Evolutionary conservation across 2,329 filamentous ascomycete species (phyloP), one percentile per base, ranked within the genome.

Genomic region (Paramyrothecium sp.): DNA sequence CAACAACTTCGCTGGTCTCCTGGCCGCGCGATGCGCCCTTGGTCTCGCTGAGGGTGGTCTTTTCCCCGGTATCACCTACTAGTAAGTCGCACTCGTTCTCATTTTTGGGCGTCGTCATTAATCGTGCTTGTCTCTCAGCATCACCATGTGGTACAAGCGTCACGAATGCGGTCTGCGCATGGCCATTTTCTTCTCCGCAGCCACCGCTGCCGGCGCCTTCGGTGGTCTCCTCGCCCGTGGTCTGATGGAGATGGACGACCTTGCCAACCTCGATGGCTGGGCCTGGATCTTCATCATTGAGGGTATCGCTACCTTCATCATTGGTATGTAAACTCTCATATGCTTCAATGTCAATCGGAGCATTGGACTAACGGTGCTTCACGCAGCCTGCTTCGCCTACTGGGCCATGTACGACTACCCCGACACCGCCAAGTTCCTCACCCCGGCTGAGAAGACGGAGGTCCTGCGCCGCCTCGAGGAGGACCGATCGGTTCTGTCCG

Each of bases 251-350:
- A 85, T 88, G 80, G 65, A 77, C 1, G 81, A 81, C 2, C 63
- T 75, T 7, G 72, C 83, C 3, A 70, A 72, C 23, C 80, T 84
- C 13, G 69, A 73, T 53, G 89, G 88, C 1, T 94, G 90, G 90
- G 79, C 84, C 2, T 92, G 89, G 90, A 92, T 94, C 54, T 94
- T 94, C 69, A 89, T 92, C 58, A 75, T 91, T 3, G 87, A 90
- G 69, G 82, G 83, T 30, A 58, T 82, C 20, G 64, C 77, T 21
- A 83, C 80, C 7, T 68, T 83, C 4, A 2, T 78, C 33, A 73
- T 82, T 47, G 69, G 69, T 67, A 63, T 33, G 63, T 62, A 52
- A 2, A n/a, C 13, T 44, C 38, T 16, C 38, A 12, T 4, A 22
- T 44, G 11, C 12, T 10, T 26, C 7, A 4, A 23, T 17, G 5